Percentiles rank a stretch among this genome's conserved stretches.
phyloP scores from a whole-genome alignment of 2,329 filamentous ascomycete species.

The Ilyonectria destructans region DNA sequence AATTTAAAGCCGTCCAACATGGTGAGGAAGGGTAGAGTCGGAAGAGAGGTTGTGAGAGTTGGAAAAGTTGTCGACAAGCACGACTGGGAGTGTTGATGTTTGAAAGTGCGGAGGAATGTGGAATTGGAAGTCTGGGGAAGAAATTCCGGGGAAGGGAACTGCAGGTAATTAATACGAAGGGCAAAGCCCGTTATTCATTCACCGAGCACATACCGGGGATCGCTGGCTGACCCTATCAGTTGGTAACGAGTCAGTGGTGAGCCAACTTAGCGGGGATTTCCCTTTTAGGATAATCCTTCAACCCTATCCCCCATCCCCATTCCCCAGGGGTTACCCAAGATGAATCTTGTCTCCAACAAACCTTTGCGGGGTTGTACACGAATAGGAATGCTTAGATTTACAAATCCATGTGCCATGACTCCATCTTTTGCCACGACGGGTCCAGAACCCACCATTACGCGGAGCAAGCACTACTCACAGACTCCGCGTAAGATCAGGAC shows the following conservation, averaged over 20 bases:
- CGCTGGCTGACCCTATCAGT: background rate
- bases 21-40: background rate
- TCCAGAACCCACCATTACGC: too few relatives aligned
- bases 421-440: too few relatives aligned
- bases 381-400: background rate
- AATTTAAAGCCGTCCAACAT: constrained; percentile 4
- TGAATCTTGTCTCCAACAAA: background rate
- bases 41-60: too few relatives aligned
- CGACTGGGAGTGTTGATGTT: background rate
- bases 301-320: background rate
- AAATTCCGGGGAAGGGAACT: background rate
- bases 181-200: background rate
- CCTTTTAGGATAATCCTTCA: background rate
- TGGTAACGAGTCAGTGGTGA: background rate
- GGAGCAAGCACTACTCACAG: too few relatives aligned
- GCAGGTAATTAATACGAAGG: background rate
- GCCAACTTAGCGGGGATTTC: background rate
- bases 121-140: background rate
- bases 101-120: background rate
- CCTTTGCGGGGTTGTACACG: background rate
- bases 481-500: too few relatives aligned
- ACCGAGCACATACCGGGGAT: too few relatives aligned
- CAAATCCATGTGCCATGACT: background rate
- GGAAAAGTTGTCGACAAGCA: too few relatives aligned
- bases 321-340: background rate